Evolutionary conservation across 2,329 filamentous ascomycete species (phyloP).

Genomic region (Apiospora kogelbergensis): DNA sequence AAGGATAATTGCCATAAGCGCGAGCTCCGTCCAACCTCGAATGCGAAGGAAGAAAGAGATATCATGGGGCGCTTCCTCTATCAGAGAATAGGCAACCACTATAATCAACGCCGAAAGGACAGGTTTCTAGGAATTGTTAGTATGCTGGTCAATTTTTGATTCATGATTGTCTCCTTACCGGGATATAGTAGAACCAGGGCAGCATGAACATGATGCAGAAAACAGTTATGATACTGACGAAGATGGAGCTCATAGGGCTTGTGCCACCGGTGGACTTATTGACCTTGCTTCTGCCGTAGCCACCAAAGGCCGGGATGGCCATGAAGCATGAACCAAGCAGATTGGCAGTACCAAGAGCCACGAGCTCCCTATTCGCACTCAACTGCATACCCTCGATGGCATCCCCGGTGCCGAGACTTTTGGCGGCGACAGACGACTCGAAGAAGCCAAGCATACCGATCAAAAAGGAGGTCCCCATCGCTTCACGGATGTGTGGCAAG

Average conservation of each 20-base stretch:
- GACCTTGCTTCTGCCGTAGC: conserved; percentile 94
- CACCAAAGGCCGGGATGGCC: conserved; percentile 90
- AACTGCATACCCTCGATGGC: conserved; percentile 77
- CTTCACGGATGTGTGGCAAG: conserved; percentile 79
- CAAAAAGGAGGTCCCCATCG: conserved; percentile 87
- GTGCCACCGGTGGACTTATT: conserved; percentile 89
- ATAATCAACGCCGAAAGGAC: conserved; percentile 93
- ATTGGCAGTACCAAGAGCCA: conserved; percentile 88
- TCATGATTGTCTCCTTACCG: conserved; percentile 59
- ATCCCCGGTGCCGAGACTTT: conserved; percentile 73
- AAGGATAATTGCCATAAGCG: conserved; percentile 88
- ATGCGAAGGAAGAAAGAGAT: conserved; percentile 87
- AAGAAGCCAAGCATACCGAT: conserved; percentile 98
- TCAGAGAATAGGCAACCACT: conserved; percentile 89
- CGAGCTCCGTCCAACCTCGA: conserved; percentile 80
- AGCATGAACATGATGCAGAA: conserved; percentile 79
- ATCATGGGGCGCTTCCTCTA: conserved; percentile 94
- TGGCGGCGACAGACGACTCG: conserved; percentile 93
- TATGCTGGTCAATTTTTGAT: neutral
- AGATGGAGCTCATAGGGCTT: conserved; percentile 90
- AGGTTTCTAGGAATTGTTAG: conserved; percentile 64
- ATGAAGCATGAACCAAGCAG: conserved; percentile 90
- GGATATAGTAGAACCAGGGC: conserved; percentile 92
- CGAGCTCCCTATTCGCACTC: conserved; percentile 89
- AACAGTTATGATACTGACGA: conserved; percentile 80